A percentile compares a stretch with the other conserved stretches of the same genome.
These are phyloP conservation scores for Truncatella angustata DNA, from an alignment of 2,329 filamentous ascomycete genomes.

Conservation along the genomic window DNA sequence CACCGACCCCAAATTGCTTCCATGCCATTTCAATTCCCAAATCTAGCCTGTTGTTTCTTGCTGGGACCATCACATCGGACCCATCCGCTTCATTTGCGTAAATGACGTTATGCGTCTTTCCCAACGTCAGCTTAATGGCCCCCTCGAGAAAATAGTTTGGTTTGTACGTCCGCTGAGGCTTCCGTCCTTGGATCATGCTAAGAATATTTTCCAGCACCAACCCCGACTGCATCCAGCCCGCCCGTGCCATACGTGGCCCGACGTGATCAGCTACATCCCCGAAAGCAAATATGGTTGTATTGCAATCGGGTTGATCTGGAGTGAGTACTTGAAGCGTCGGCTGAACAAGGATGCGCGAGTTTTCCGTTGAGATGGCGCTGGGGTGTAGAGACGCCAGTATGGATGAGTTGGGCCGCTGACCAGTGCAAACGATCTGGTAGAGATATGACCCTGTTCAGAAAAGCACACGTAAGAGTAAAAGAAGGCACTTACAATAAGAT, in stretches of 20 bases:
- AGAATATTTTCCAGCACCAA: conserved; percentile 45
- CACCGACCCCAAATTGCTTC: not conserved
- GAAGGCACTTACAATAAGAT: conserved; percentile 41
- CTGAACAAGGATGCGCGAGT: conserved; percentile 34
- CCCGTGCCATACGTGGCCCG: conserved; percentile 39
- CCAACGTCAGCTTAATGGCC: conserved; percentile 37
- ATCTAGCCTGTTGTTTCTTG: not conserved
- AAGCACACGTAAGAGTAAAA: no score
- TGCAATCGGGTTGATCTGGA: conserved; percentile 16
- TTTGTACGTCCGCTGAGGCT: conserved; percentile 15
- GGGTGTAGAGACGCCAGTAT: conserved; percentile 7
- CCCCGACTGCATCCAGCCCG: conserved; percentile 41
- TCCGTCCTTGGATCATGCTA: conserved; percentile 14
- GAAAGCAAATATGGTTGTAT: conserved; percentile 43
- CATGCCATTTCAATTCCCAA: not conserved
- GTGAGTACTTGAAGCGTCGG: conserved; percentile 42
- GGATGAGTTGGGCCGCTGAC: conserved; percentile 22
- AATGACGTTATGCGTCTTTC: conserved; percentile 15
- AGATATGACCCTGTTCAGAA: not conserved
- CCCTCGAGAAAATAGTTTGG: conserved; percentile 28
- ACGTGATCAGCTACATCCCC: conserved; percentile 51
- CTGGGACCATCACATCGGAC: not conserved
- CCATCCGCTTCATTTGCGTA: not conserved
- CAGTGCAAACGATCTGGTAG: conserved; percentile 42
- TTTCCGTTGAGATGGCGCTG: conserved; percentile 13